Conservation (phyloP, 2,329 filamentous ascomycete species). For the Ophiostoma ips region DNA sequence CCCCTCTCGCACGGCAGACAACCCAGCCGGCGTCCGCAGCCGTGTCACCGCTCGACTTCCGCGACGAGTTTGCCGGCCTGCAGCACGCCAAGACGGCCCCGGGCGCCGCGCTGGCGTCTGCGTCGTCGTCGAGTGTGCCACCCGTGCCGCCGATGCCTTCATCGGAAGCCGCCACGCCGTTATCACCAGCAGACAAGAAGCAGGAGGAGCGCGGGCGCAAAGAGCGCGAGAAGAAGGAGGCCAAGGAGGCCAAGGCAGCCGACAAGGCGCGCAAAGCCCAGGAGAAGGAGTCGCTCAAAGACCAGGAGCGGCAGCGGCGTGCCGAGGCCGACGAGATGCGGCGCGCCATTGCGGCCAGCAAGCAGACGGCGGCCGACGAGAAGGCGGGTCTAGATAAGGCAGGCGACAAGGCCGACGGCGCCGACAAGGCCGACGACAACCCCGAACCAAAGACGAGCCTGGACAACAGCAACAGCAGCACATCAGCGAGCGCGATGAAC, state of each 20-base stretch:
- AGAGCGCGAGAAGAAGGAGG: constrained; percentile 56
- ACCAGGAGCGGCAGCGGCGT: constrained; percentile 25
- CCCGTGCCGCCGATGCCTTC: constrained; percentile 20
- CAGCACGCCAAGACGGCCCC: constrained; percentile 56
- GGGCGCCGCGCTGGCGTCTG: constrained; percentile 17
- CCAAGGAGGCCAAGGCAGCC: constrained; percentile 33
- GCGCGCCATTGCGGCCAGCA: constrained; percentile 52
- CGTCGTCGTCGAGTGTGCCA: constrained; percentile 13
- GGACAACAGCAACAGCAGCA: constrained; percentile 21
- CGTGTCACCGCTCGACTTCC: constrained; percentile 29
- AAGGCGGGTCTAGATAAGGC: constrained; percentile 19
- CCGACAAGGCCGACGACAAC: too few species aligned
- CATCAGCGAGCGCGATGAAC: constrained; percentile 13
- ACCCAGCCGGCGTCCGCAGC: constrained; percentile 27
- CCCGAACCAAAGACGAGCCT: background rate
- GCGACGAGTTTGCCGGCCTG: constrained; percentile 42
- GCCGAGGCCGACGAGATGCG: constrained; percentile 49
- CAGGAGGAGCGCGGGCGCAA: constrained; percentile 33
- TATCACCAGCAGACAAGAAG: constrained; percentile 22
- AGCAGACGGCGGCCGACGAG: constrained; percentile 46
- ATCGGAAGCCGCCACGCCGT: constrained; percentile 8
- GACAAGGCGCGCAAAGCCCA: constrained; percentile 33
- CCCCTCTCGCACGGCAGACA: constrained; percentile 26
- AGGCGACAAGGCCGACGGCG: background rate
- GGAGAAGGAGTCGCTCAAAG: constrained; percentile 27